Evolutionary conservation across 129 eudicot genomes (phyloP).

Genomic region (Glebionis coronaria): DNA sequence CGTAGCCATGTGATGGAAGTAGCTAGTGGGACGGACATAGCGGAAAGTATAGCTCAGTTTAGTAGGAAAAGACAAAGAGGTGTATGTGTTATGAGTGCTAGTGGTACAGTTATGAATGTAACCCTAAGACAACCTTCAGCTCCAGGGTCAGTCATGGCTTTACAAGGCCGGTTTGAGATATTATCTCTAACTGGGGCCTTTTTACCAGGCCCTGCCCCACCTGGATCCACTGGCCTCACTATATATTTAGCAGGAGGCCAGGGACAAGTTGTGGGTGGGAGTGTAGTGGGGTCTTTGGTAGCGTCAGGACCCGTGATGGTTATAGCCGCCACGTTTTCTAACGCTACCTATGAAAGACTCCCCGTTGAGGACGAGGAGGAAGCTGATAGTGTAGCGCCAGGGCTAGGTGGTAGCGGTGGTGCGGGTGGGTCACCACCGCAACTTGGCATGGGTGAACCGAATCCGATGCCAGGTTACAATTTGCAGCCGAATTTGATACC

Average conservation of each 20-base stretch:
- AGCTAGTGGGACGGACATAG: conserved; percentile 42
- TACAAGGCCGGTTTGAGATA: conserved; percentile 54
- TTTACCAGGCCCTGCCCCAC: conserved; percentile 54
- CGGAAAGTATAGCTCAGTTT: conserved; percentile 49
- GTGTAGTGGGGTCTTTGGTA: conserved; percentile 46
- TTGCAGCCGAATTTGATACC: conserved; percentile 43
- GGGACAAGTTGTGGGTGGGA: conserved; percentile 58
- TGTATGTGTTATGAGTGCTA: conserved; percentile 51
- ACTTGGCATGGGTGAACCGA: conserved; percentile 29
- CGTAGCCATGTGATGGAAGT: conserved; percentile 56
- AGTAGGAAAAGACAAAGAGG: conserved; percentile 45
- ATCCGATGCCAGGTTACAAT: conserved; percentile 29
- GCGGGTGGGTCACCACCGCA: conserved; percentile 37
- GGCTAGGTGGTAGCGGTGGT: conserved; percentile 26
- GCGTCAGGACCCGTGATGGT: conserved; percentile 61
- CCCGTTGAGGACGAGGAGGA: conserved; percentile 55
- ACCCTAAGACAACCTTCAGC: conserved; percentile 52
- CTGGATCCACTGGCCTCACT: conserved; percentile 52
- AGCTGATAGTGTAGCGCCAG: conserved; percentile 33
- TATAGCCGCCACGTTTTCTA: conserved; percentile 52
- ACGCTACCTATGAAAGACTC: conserved; percentile 49
- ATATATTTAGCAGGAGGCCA: conserved; percentile 51
- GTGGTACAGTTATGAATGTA: conserved; percentile 48
- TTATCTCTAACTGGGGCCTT: conserved; percentile 47
- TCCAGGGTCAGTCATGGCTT: conserved; percentile 43